Conservation (phyloP, 2,329 filamentous ascomycete genomes). For the Colletotrichum sp. region DNA sequence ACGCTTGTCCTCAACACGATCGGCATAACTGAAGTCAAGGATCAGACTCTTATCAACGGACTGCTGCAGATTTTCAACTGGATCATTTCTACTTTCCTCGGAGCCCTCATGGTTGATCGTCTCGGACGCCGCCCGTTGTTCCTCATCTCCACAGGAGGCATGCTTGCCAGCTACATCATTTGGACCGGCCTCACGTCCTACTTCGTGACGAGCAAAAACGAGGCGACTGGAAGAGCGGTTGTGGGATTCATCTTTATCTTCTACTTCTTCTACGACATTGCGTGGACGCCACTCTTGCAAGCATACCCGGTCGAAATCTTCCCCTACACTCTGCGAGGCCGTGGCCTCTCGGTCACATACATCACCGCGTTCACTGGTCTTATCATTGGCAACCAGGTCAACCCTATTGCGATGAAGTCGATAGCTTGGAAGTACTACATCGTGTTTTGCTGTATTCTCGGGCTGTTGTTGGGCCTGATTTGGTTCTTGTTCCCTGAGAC, state of each 20-base stretch:
- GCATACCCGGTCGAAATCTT: slow-evolving; percentile 24
- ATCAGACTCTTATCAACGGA: slow-evolving; percentile 46
- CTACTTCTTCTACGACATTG: slow-evolving; percentile 19
- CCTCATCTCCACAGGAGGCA: slow-evolving; percentile 39
- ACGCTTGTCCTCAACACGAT: slow-evolving; percentile 32
- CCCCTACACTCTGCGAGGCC: slow-evolving; percentile 21
- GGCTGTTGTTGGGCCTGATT: slow-evolving; percentile 20
- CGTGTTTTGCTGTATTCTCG: slow-evolving; percentile 23
- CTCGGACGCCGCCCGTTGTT: slow-evolving; percentile 43
- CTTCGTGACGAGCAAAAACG: neutral
- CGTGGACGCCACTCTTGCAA: slow-evolving; percentile 17
- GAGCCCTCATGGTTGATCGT: slow-evolving; percentile 48
- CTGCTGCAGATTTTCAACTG: slow-evolving; percentile 12
- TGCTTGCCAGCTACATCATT: slow-evolving; percentile 29
- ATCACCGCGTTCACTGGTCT: slow-evolving; percentile 29
- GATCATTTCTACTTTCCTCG: slow-evolving; percentile 24
- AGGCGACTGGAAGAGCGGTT: slow-evolving; percentile 23
- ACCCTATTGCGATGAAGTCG: slow-evolving; percentile 42
- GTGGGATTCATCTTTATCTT: slow-evolving; percentile 23
- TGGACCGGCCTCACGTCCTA: slow-evolving; percentile 24
- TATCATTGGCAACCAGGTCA: slow-evolving; percentile 42
- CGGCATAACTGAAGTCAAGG: slow-evolving; percentile 35
- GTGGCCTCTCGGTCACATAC: slow-evolving; percentile 20
- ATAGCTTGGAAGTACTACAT: slow-evolving; percentile 27
- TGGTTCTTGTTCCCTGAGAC: slow-evolving; percentile 33